A percentile compares a stretch with the other conserved stretches of the same genome.
These are phyloP conservation scores for Paulownia fortunei DNA, from an alignment of 257 asterid genomes.

Conservation along the genomic window DNA sequence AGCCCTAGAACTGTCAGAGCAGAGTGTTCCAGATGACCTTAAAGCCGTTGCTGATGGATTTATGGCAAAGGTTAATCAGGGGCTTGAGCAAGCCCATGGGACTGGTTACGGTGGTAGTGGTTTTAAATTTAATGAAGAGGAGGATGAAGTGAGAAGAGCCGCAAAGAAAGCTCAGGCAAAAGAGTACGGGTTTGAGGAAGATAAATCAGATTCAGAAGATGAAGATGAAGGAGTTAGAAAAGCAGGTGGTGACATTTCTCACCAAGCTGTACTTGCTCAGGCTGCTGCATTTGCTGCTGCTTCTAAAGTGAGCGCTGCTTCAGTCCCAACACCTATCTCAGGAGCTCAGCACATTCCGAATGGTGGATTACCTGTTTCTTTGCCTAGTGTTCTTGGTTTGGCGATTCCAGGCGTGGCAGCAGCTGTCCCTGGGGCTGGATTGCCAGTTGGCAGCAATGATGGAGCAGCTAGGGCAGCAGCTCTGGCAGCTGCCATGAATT, in stretches of 20 bases:
- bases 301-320: slow-evolving; percentile 47
- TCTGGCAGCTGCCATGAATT: slow-evolving; percentile 75
- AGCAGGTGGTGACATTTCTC: slow-evolving; percentile 77
- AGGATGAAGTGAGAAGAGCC: slow-evolving; percentile 86
- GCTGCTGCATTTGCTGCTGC: slow-evolving; percentile 73
- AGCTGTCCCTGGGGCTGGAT: slow-evolving; percentile 45
- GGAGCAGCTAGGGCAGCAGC: slow-evolving; percentile 81
- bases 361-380: slow-evolving; percentile 55
- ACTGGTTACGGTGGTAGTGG: slow-evolving; percentile 96
- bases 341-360: slow-evolving; percentile 46
- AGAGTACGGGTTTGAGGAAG: slow-evolving; percentile 85
- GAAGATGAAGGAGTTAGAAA: slow-evolving; percentile 80
- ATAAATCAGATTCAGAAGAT: slow-evolving; percentile 90
- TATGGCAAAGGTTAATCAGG: slow-evolving; percentile 84
- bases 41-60: slow-evolving; percentile 80
- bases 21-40: slow-evolving; percentile 82
- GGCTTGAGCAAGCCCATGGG: slow-evolving; percentile 86
- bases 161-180: slow-evolving; percentile 95
- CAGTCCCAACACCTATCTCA: slow-evolving; percentile 47
- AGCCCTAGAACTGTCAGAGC: slow-evolving; percentile 83
- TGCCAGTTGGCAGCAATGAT: slow-evolving; percentile 52
- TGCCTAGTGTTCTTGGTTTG: slow-evolving; percentile 53
- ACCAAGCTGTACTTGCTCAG: slow-evolving; percentile 62
- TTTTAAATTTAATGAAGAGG: slow-evolving; percentile 88
- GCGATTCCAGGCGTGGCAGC: slow-evolving; percentile 48